phyloP scores from a whole-genome alignment of 1,284 basidiomycete genomes.

The Melampsora americana region DNA sequence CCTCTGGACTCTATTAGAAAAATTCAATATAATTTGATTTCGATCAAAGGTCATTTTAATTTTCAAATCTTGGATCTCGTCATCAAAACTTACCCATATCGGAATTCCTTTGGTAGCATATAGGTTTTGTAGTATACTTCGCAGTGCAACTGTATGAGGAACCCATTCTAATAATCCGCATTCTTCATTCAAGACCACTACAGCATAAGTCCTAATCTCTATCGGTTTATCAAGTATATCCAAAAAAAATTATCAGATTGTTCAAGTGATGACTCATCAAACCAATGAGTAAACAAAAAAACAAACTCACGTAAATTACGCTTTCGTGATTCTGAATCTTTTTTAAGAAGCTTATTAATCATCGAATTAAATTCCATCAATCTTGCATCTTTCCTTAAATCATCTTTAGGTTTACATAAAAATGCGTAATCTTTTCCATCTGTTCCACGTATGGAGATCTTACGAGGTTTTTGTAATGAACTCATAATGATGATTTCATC shows the following conservation, averaged over 20 bases:
- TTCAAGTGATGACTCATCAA: neutral
- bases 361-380: conserved; percentile 98
- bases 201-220: conserved; percentile 95
- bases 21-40: conserved; percentile 40
- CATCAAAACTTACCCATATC: conserved; percentile 48
- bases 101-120: conserved; percentile 67
- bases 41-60: neutral
- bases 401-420: conserved; percentile 96
- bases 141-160: conserved; percentile 81
- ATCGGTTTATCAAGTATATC: conserved; percentile 29
- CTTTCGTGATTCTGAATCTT: conserved; percentile 73
- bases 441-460: conserved; percentile 78
- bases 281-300: conserved; percentile 44
- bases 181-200: conserved; percentile 93
- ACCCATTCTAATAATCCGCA: conserved; percentile 99
- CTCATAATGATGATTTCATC: conserved; percentile 89
- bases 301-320: conserved; percentile 72
- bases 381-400: conserved; percentile 92
- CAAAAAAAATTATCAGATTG: conserved; percentile 18
- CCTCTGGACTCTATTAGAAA: conserved; percentile 59
- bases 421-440: conserved; percentile 85
- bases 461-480: conserved; percentile 87
- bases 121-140: conserved; percentile 70
- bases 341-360: conserved; percentile 94
- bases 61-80: neutral